Base-by-base conservation (phyloP, 345 rosid genomes). In the Hibiscus mutabilis region DNA sequence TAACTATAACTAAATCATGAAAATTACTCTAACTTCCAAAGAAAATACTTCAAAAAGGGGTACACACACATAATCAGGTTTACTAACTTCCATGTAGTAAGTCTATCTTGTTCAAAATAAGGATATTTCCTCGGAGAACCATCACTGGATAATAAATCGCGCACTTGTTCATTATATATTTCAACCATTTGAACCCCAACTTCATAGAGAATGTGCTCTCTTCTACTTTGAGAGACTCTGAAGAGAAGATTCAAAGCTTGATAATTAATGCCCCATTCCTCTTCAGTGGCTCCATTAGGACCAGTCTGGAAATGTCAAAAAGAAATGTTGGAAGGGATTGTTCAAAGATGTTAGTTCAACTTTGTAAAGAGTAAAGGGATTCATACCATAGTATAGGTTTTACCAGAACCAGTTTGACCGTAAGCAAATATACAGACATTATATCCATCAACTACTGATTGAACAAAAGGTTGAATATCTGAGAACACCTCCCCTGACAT, bases 321-420 rank as follows among this genome's bases (percentile, higher is more conserved):
- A 62, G 52, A 58, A 47, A 49, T 66, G 25, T 18, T 25, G 29
- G 12, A 49, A 71, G 22, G 76, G 68, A 66, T 60, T 67, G 22
- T 51, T 7, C 13, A 53, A 65, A 60, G 60, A 66, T 55, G 73
- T 29, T 31, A 9, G 19, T 24, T 22, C 40, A 40, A 21, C 12
- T 24, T 58, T 59, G 24, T 10, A 18, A 68, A 74, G 33, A 13
- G 33, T 5, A 55, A 31, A 14, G 24, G 49, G 33, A 19, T 67
- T 29, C 65, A 3, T 80, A 94, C 98, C 98, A 91, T 94, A 6
- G 97, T 94, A 78, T 90, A 83, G 4, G 98, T 94, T 79, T 94
- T 94, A 16, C 98, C 98, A 0, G 97, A 94, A 73, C 98, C 97
- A 42, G 98, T 94, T 82, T 94, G 98, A n/a, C 98, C 98, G 64